phyloP scores from a whole-genome alignment of 2,329 filamentous ascomycete genomes.

The Plectosphaerella sp. region DNA sequence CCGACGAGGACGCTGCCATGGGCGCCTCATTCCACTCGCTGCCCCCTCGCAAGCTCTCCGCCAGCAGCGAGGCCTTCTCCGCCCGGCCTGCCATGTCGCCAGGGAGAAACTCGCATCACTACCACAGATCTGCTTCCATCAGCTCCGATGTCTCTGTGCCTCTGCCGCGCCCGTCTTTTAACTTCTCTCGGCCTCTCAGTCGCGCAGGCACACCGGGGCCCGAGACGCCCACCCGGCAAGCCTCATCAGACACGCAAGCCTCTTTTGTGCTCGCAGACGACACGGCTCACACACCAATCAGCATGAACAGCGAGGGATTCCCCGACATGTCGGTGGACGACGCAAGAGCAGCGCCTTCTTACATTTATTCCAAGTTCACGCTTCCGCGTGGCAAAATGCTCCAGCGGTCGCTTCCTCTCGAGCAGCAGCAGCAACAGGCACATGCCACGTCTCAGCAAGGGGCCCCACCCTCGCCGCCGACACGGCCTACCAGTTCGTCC shows the following conservation, averaged over 20 bases:
- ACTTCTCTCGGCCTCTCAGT: slow-evolving; percentile 90
- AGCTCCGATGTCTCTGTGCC: slow-evolving; percentile 73
- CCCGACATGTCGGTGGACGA: slow-evolving; percentile 45
- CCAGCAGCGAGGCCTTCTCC: slow-evolving; percentile 53
- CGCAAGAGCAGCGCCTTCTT: slow-evolving; percentile 59
- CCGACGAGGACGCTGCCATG: slow-evolving; percentile 65
- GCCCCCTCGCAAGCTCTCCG: slow-evolving; percentile 71
- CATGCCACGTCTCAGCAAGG: slow-evolving; percentile 51
- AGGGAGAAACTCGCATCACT: slow-evolving; percentile 43
- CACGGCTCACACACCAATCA: slow-evolving; percentile 63
- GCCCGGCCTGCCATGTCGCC: slow-evolving; percentile 50
- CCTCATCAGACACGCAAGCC: slow-evolving; percentile 63
- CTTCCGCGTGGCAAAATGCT: slow-evolving; percentile 79
- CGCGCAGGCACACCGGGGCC: slow-evolving; percentile 57
- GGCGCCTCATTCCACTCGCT: slow-evolving; percentile 56
- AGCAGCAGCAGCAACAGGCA: slow-evolving; percentile 44
- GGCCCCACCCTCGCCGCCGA: slow-evolving; percentile 58
- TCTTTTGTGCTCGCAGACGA: slow-evolving; percentile 62
- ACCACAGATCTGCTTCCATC: slow-evolving; percentile 76
- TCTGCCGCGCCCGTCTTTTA: slow-evolving; percentile 73
- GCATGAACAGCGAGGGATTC: slow-evolving; percentile 67
- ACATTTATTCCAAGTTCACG: slow-evolving; percentile 80
- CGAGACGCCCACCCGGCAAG: slow-evolving; percentile 57
- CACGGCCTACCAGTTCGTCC: slow-evolving; percentile 54
- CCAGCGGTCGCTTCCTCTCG: slow-evolving; percentile 62